phyloP scores from a whole-genome alignment of 495 filamentous ascomycete genomes.

The Trichoderma reesei region DNA sequence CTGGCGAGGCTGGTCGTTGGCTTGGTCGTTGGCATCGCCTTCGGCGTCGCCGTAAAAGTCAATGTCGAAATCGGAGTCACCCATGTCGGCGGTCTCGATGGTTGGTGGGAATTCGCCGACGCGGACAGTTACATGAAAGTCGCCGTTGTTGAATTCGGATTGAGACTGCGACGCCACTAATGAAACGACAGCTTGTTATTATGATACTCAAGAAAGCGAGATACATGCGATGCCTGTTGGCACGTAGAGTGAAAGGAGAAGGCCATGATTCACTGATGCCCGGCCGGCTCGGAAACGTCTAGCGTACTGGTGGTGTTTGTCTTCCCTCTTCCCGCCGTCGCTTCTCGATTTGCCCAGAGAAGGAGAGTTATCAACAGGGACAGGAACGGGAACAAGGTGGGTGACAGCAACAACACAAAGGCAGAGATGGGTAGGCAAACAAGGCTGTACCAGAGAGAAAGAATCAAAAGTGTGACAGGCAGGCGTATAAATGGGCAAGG shows the following conservation, averaged over 20 bases:
- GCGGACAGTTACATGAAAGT: background rate
- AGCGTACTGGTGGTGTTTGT: too few relatives aligned
- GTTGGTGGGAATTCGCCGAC: background rate
- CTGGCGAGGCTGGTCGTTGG: constrained; percentile 25
- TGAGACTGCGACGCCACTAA: background rate
- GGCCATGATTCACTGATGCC: background rate
- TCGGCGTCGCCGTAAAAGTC: constrained; percentile 90
- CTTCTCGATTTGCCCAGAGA: too few relatives aligned
- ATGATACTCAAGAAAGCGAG: background rate
- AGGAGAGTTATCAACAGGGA: too few relatives aligned
- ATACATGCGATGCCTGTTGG: background rate
- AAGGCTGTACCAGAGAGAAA: background rate
- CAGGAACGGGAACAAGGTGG: background rate
- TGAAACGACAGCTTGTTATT: background rate
- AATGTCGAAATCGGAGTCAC: constrained; percentile 95
- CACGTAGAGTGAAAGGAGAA: background rate
- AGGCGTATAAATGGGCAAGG: background rate
- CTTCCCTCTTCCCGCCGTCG: background rate
- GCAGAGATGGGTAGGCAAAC: background rate
- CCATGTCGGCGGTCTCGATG: constrained; percentile 17
- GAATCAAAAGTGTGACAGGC: background rate
- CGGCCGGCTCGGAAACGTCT: too few relatives aligned
- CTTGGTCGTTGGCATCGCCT: constrained; percentile 32
- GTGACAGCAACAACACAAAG: background rate
- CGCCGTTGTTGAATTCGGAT: background rate